Evolutionary conservation across 441 rosid species (phyloP), one percentile per base, ranked within the genome.

Genomic region (Flueggea neowawraea): DNA sequence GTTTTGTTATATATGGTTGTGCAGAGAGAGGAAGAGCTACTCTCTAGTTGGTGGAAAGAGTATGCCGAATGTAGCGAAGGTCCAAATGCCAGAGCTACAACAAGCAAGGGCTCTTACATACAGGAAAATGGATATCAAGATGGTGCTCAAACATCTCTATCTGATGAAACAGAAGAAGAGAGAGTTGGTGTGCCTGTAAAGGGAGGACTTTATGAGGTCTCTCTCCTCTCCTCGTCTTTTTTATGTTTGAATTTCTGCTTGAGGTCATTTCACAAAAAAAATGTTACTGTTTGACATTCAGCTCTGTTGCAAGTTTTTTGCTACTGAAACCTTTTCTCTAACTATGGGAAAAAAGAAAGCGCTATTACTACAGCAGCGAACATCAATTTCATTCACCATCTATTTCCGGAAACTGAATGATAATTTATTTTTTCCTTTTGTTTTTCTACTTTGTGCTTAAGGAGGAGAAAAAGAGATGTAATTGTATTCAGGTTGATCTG

Each of bases 161-260:
- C 83, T 22, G 81, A 74, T 74, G 90, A 71, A 62, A 72, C 56
- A 48, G 99, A 89, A 72, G 97, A 91, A 70, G 97, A 89, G 80
- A 83, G 97, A 78, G 99, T 91, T 31, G 97, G 97, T 56, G 99
- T 89, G 44, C 97, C 97, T 64, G 99, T 95, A 62, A 95, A 95
- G 81, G 99, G 99, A 68, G 97, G 97, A 63, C 87, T 95, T 5
- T 89, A 89, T 61, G 97, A 95, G 97, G 99, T 89, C 74, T 48
- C 5, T 61, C 55, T 1, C n/a, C 57, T 28, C 48, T 60, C 50
- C 66, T 71, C 54, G 17, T 72, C 51, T 44, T 56, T 54, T 33
- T 33, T 49, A 62, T 54, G 44, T 8, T 0, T 8, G 13, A 61
- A 57, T 55, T 61, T 64, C 41, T 1, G 41, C 4, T 36, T 36